Evolutionary conservation across 305 asterid genomes (phyloP).

Genomic region (Plantago coronopus): DNA sequence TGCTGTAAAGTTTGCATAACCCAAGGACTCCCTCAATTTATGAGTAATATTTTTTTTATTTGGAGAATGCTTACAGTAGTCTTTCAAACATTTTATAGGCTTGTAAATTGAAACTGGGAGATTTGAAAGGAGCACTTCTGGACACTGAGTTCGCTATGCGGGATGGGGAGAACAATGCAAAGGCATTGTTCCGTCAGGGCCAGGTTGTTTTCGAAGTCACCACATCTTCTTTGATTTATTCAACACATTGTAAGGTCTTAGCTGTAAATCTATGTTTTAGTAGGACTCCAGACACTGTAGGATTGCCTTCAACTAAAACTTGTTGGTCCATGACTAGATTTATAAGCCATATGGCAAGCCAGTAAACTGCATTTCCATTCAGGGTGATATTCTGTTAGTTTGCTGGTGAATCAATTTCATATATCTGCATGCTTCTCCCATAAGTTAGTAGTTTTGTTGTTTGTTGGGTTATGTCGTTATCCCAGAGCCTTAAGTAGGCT

Average conservation of each 20-base stretch:
- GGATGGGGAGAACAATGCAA: conserved; percentile 61
- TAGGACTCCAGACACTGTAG: background rate
- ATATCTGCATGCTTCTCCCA: background rate
- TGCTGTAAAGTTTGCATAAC: background rate
- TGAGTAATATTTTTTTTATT: background rate
- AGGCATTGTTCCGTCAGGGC: conserved; percentile 65
- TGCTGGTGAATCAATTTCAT: background rate
- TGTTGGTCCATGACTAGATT: background rate
- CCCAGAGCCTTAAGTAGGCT: background rate
- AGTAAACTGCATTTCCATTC: background rate
- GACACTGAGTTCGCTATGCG: conserved; percentile 66
- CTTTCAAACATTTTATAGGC: conserved; percentile 32
- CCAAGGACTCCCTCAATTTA: background rate
- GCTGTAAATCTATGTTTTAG: background rate
- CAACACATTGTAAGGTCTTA: background rate
- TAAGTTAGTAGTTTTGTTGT: background rate
- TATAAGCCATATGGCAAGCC: background rate
- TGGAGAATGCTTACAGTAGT: background rate
- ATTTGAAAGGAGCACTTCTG: conserved; percentile 71
- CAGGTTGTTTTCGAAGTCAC: conserved; percentile 33
- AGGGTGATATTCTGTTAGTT: background rate
- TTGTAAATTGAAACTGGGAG: conserved; percentile 65
- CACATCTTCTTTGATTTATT: background rate
- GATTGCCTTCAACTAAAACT: background rate
- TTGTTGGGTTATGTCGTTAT: background rate